phyloP scores from a whole-genome alignment of 345 rosid genomes.

The Eucalyptus regnans region DNA sequence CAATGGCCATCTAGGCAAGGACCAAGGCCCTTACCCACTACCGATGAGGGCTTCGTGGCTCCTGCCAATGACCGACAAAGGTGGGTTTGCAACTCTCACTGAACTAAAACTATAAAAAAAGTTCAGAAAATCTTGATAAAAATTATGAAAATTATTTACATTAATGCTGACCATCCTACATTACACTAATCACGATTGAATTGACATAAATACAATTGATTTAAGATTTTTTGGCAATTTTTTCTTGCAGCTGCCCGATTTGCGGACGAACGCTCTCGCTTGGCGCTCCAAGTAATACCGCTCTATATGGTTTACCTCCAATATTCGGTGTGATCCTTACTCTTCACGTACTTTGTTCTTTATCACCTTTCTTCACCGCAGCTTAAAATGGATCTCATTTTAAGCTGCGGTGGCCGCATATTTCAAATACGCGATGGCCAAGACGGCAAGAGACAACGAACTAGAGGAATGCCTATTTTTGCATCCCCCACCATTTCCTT shows the following conservation, averaged over 20 bases:
- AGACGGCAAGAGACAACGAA: neutral
- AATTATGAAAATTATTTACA: too few relatives aligned
- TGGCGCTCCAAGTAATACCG: neutral
- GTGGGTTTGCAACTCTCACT: too few relatives aligned
- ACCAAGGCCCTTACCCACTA: too few relatives aligned
- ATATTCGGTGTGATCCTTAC: neutral
- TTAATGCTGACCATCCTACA: too few relatives aligned
- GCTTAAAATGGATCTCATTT: neutral
- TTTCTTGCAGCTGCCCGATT: neutral
- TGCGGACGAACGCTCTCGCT: neutral
- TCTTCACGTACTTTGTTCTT: neutral
- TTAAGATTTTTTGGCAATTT: too few relatives aligned
- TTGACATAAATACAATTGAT: neutral
- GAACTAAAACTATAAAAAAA: too few relatives aligned
- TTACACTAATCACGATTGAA: neutral
- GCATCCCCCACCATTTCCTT: neutral
- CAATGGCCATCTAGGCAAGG: too few relatives aligned
- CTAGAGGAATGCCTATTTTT: neutral
- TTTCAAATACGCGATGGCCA: neutral
- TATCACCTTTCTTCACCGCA: neutral
- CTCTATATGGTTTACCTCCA: neutral
- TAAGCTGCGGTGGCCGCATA: neutral
- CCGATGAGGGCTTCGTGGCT: too few relatives aligned
- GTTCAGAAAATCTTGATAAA: too few relatives aligned
- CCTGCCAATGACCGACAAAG: accelerated